Evolutionary conservation across 2,329 filamentous ascomycete species (phyloP).

Genomic region (Colletotrichum limetticola): DNA sequence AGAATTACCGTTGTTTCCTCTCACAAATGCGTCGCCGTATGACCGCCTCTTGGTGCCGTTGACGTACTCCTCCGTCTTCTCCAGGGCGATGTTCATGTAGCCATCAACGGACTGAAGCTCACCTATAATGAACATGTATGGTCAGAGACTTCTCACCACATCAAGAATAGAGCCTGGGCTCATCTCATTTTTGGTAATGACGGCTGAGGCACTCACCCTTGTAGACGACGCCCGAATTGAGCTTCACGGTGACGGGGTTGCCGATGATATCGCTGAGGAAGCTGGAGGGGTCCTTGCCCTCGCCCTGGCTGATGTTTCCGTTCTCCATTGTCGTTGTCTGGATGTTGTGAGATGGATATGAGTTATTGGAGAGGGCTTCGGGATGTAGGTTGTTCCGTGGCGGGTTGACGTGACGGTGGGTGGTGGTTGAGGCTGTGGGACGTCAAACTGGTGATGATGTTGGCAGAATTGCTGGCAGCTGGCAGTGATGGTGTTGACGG

Average conservation of each 20-base stretch:
- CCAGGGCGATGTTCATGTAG: conserved; percentile 99
- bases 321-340: conserved; percentile 74
- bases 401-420: not conserved
- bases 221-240: conserved; percentile 98
- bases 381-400: not conserved
- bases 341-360: not conserved
- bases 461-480: conserved; percentile 23
- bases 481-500: too few relatives aligned
- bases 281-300: conserved; percentile 91
- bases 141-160: conserved; percentile 34
- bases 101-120: conserved; percentile 97
- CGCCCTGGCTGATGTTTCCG: conserved; percentile 68
- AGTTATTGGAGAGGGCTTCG: not conserved
- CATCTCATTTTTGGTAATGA: not conserved
- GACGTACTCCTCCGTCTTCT: conserved; percentile 93
- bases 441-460: conserved; percentile 17
- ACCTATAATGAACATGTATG: conserved; percentile 62
- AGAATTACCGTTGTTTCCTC: conserved; percentile 89
- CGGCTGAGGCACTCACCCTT: conserved; percentile 71
- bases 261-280: conserved; percentile 97
- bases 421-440: conserved; percentile 23
- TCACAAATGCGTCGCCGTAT: conserved; percentile 94
- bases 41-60: conserved; percentile 83
- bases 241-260: conserved; percentile 92
- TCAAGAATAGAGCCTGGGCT: too few relatives aligned